Evolutionary conservation across 164 flowering plant species (phyloP), one percentile per base, ranked within the genome.

Genomic region (Stephania yunnanensis): DNA sequence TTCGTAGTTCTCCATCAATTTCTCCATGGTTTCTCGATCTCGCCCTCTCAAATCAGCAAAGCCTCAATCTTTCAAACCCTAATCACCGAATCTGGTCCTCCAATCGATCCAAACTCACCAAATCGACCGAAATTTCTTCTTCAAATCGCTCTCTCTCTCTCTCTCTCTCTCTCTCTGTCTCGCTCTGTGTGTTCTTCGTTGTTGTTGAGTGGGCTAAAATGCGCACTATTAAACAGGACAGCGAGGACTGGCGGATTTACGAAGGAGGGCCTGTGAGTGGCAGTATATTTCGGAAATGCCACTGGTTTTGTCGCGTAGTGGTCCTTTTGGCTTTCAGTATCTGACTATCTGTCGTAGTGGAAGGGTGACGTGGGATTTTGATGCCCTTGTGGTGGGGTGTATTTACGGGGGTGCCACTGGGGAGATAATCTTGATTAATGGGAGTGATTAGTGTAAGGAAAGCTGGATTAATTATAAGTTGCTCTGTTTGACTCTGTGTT

Each of bases 1-100:
- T 87, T 79, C 84, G 79, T 80, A 87, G 69, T 78, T 76, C 36
- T 80, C 78, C 77, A 84, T 79, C 73, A 78, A 67, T 66, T 81
- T 80, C 82, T 82, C 92, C 94, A 90, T 90, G 68, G 7, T 7
- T 31, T 15, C 69, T 48, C 12, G 10, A 42, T 50, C 5, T 20
- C 7, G 36, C 36, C 13, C 11, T 15, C 55, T 50, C 55, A 72
- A 73, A 15, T 31, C 71, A 10, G 29, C 42, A 46, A 11, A 7
- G 69, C n/a, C 5, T 17, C 65, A 19, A 61, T 0, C 2, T 36
- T 36, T 36, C 42, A 2, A 36, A 36, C 42, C 42, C 42, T 36
- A 36, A 19, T 4, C 19, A 61, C 6, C 66, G 20, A n/a, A n/a
- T 6, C 25, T 61, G 5, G 25, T 61, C 25, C 20, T 61, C 66